Conservation (phyloP, 139 green algal genomes). For the Volvox reticuliferus region DNA sequence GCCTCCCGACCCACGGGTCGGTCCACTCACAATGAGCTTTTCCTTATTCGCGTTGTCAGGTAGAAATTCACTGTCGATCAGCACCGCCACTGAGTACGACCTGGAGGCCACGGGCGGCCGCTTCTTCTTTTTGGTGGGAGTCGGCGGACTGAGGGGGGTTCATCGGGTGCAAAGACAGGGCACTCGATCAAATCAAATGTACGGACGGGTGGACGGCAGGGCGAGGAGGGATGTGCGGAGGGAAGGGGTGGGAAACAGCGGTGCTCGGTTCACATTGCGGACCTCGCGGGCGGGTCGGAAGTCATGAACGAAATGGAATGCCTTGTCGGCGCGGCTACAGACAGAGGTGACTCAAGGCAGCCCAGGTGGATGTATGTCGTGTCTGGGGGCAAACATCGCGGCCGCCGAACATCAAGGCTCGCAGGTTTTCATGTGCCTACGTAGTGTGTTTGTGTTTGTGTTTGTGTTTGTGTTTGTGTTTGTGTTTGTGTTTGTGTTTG, state of each 20-base stretch:
- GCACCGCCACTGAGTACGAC: not conserved
- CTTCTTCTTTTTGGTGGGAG: not conserved
- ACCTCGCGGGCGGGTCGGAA: too few relatives aligned
- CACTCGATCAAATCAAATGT: not conserved
- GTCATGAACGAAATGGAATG: too few relatives aligned
- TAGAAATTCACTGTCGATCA: not conserved
- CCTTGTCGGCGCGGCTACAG: too few relatives aligned
- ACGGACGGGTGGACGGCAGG: not conserved
- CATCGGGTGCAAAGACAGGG: not conserved
- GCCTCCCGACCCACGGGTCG: not conserved
- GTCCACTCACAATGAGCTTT: not conserved
- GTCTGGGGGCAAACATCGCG: too few relatives aligned
- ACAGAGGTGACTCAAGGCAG: too few relatives aligned
- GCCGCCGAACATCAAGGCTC: too few relatives aligned
- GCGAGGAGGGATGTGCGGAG: not conserved
- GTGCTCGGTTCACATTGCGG: too few relatives aligned
- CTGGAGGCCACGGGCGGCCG: not conserved
- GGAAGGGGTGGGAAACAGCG: not conserved
- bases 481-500: too few relatives aligned
- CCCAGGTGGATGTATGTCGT: too few relatives aligned
- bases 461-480: too few relatives aligned
- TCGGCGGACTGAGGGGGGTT: not conserved
- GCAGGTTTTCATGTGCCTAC: too few relatives aligned
- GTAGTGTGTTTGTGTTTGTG: too few relatives aligned
- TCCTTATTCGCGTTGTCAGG: conserved; percentile 11